Conservation (phyloP, 2,329 filamentous ascomycete genomes). For the Teratosphaeria epicoccoides region DNA sequence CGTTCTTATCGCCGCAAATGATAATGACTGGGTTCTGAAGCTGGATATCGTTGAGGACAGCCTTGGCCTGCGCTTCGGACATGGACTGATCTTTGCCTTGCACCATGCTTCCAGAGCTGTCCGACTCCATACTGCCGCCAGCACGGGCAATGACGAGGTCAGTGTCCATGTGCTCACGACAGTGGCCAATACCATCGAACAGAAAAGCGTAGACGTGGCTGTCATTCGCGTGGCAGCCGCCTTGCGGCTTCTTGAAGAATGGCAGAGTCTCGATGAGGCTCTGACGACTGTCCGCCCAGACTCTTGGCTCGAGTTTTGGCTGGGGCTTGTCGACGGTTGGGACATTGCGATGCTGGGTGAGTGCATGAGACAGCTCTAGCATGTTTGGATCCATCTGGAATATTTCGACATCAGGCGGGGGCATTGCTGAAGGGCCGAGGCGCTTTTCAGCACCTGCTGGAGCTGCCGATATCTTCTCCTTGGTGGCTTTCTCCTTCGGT, state of each 20-base stretch:
- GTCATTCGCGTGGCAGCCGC: constrained; percentile 44
- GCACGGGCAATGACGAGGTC: constrained; percentile 55
- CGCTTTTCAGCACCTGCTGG: background rate
- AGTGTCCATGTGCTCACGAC: constrained; percentile 47
- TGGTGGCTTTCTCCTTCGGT: background rate
- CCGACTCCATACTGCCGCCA: constrained; percentile 43
- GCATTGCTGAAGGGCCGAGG: background rate
- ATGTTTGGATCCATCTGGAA: constrained; percentile 6
- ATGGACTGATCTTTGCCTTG: constrained; percentile 38
- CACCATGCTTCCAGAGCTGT: constrained; percentile 38
- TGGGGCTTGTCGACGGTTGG: constrained; percentile 22
- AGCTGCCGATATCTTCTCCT: background rate
- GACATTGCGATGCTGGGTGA: constrained; percentile 13
- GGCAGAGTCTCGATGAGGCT: constrained; percentile 53
- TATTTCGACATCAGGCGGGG: background rate
- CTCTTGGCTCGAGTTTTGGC: constrained; percentile 33
- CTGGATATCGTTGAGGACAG: constrained; percentile 38
- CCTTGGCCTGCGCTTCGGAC: constrained; percentile 26
- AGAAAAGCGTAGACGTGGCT: constrained; percentile 47
- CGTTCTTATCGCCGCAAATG: constrained; percentile 42
- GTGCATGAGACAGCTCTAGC: constrained; percentile 12
- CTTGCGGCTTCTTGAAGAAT: constrained; percentile 53
- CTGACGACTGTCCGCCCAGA: constrained; percentile 50
- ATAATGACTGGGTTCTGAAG: constrained; percentile 42
- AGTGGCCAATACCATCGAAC: constrained; percentile 44